Evolutionary conservation across 306 rosid species (phyloP), one percentile per base, ranked within the genome.

Genomic region (Abrus pulchellus): DNA sequence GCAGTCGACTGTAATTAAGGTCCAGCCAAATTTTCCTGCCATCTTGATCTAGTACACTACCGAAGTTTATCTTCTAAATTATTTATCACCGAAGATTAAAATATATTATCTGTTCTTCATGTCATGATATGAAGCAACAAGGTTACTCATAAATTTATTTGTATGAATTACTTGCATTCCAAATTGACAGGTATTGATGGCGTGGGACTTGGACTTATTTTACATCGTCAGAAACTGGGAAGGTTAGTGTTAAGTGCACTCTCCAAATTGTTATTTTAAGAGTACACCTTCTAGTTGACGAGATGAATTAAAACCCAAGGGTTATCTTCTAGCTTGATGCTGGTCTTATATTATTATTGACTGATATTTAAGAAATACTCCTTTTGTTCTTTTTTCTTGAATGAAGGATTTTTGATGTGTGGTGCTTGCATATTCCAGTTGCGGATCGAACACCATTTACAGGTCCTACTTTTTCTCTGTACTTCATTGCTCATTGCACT

Each of bases 341-440:
- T 78, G 32, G 60, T 69, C 80, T 69, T 63, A 33, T 36, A 28
- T 75, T 43, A 57, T 74, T 36, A 57, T 74, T 36, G 7, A 76
- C 62, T 78, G 68, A 83, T 54, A 61, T 54, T 44, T 62, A 27
- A 79, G 45, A 33, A 72, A 30, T 64, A 52, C 57, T 76, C n/a
- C 5, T 59, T 55, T 28, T 60, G 56, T 65, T 47, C 30, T 53
- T 53, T 48, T 57, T 38, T 43, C 47, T 66, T 85, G 80, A 60
- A 76, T 88, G 84, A 78, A 95, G 98, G 89, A 80, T 90, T 41
- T 95, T 90, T 82, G 89, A 95, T 45, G 13, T 92, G 68, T 90
- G 94, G 94, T 90, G 99, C 94, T 87, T 95, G 90, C 99, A 95
- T 84, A 90, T 90, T 81, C 97, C 99, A 29, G 90, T 83, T 12